Evolutionary conservation across 768 basidiomycete genomes (phyloP).

Genomic region (Hebeloma cylindrosporum): DNA sequence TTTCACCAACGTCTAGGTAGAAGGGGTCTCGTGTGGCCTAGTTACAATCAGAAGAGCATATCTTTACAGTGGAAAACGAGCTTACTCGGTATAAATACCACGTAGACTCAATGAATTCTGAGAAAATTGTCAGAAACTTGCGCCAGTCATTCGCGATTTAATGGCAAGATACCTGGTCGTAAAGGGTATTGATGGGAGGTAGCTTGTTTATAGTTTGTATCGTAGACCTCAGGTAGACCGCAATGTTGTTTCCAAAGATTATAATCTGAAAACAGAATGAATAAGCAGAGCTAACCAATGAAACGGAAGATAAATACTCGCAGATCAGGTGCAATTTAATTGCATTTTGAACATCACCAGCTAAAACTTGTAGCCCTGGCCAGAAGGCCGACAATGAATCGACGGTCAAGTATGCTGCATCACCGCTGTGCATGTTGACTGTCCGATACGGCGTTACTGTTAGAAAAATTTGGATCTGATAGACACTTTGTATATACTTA

Average conservation of each 20-base stretch:
- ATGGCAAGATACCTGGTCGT: conserved; percentile 55
- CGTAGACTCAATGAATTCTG: conserved; percentile 94
- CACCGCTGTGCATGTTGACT: conserved; percentile 79
- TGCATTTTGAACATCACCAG: conserved; percentile 84
- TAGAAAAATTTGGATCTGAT: background rate
- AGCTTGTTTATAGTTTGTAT: conserved; percentile 69
- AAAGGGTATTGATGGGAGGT: conserved; percentile 80
- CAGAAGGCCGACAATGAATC: conserved; percentile 97
- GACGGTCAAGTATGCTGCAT: conserved; percentile 72
- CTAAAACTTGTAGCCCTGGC: conserved; percentile 91
- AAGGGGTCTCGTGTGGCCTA: conserved; percentile 92
- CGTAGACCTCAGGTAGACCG: conserved; percentile 92
- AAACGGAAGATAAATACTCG: conserved; percentile 33
- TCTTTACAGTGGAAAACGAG: conserved; percentile 5
- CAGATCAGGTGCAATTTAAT: conserved; percentile 91
- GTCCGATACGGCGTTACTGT: conserved; percentile 65
- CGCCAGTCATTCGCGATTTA: background rate
- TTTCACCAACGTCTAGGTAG: conserved; percentile 89
- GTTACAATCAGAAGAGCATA: conserved; percentile 11
- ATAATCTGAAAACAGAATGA: conserved; percentile 58
- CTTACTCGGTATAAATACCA: conserved; percentile 91
- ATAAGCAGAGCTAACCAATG: background rate
- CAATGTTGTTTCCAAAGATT: conserved; percentile 88
- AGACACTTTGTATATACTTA: conserved; percentile 28
- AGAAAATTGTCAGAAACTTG: background rate